These are phyloP conservation scores for Gracilaria caudata DNA, from an alignment of 23 red algal genomes.

Conservation along the genomic window DNA sequence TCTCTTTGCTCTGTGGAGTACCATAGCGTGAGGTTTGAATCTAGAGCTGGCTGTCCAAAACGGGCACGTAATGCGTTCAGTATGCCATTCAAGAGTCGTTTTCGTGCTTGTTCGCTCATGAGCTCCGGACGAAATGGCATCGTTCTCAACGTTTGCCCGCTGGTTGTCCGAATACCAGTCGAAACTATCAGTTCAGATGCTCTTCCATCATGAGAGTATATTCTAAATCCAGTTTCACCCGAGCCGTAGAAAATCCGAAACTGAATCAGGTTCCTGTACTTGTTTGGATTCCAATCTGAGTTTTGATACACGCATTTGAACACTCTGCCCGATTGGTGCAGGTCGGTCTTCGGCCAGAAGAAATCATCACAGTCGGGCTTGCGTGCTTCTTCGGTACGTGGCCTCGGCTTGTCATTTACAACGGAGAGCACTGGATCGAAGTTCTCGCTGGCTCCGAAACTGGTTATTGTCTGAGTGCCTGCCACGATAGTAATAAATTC, in stretches of 20 bases:
- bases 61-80: neutral
- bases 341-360: neutral
- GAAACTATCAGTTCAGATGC: neutral
- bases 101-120: neutral
- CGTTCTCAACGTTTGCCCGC: neutral
- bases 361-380: neutral
- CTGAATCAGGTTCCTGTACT: neutral
- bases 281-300: neutral
- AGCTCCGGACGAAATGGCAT: conserved; percentile 5
- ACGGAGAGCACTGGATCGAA: neutral
- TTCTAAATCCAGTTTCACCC: neutral
- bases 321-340: neutral
- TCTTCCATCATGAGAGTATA: neutral
- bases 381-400: neutral
- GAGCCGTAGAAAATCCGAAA: neutral
- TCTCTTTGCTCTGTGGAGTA: neutral
- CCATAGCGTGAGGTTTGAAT: neutral
- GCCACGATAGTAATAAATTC: neutral
- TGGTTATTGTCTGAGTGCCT: neutral
- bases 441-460: neutral
- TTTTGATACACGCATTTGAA: conserved; percentile 4
- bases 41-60: neutral
- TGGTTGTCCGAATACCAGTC: neutral
- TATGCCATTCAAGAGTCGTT: neutral
- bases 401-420: neutral